These are phyloP conservation scores for Cercospora nicotianae DNA, from an alignment of 2,329 filamentous ascomycete species.

Conservation along the genomic window DNA sequence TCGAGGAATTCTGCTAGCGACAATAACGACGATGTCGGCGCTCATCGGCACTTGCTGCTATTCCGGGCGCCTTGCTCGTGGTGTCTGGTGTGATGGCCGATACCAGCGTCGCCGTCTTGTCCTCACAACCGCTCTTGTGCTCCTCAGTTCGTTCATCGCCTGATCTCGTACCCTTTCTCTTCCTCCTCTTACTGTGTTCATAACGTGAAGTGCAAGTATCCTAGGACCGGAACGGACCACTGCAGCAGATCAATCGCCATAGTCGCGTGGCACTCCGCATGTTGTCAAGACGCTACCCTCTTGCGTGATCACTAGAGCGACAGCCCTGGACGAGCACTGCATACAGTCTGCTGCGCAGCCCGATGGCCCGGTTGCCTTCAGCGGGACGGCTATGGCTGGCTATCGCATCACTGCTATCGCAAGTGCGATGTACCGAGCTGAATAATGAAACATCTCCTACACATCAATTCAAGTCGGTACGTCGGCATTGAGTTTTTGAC, in stretches of 20 bases:
- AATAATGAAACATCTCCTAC: conserved; percentile 41
- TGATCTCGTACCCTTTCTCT: background rate
- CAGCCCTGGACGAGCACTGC: background rate
- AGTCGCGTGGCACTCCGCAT: conserved; percentile 19
- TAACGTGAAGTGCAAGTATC: conserved; percentile 16
- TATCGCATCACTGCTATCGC: background rate
- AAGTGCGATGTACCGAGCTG: conserved; percentile 26
- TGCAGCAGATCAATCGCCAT: conserved; percentile 12
- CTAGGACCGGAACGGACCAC: conserved; percentile 1
- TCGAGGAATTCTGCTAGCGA: background rate
- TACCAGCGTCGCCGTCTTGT: background rate
- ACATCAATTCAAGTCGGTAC: conserved; percentile 40
- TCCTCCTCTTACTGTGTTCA: background rate
- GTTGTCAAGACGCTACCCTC: conserved; percentile 13
- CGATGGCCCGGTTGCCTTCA: conserved; percentile 4
- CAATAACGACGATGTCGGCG: background rate
- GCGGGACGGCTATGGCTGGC: background rate
- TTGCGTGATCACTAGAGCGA: conserved; percentile 21
- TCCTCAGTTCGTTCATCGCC: background rate
- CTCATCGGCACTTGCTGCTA: conserved; percentile 3
- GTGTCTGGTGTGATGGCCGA: background rate
- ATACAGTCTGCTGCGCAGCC: conserved; percentile 1
- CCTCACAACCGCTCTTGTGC: background rate
- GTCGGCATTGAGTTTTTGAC: conserved; percentile 10
- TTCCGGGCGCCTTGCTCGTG: background rate